Base-by-base conservation (phyloP, 2,329 filamentous ascomycete genomes). In the Colletotrichum spinosum region DNA sequence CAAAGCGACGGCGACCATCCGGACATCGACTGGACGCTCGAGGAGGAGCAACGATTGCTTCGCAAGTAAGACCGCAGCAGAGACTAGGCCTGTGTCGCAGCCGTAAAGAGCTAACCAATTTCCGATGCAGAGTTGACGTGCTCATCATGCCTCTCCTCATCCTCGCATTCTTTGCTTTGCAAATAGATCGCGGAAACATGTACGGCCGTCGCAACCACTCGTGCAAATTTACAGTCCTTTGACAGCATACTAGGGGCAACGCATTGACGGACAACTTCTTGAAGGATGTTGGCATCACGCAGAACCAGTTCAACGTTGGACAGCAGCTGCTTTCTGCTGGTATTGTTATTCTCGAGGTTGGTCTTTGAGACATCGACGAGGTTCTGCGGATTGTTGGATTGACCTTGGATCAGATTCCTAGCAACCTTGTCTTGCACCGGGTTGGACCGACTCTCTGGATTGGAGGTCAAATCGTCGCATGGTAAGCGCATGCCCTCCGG, bases 241-340 rank as follows among this genome's bases (percentile, higher is more conserved):
- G 51, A 67, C 4, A 5, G 3, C 1, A 7, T 12, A 3, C 10
- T 12, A 68, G 67, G 37, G 67, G 67, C 6, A 68, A 68, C 38
- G 67, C 67, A 8, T 57, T 67, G 49, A 67, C 67, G 13, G 67
- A 67, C 34, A 65, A 57, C 12, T 83, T 87, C 69, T 80, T 84
- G 49, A 70, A 78, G 17, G 84, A 86, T 68, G 77, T 86, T 17
- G 73, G 77, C 13, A 80, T 86, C 66, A 79, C 78, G 3, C 83
- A 83, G 6, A 80, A 85, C 63, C 80, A 86, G 67, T 80, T 85
- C 72, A 86, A 86, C 52, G 73, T 84, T 38, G 84, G 84, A 4
- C 79, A 83, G 33, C 82, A 84, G 64, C 75, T 86, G 62, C 75
- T 86, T 1, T 84, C 82, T 0, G 75, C 83, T 1, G 81, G 81